Percentiles rank a stretch among this genome's conserved stretches.
Evolutionary conservation across 1,284 basidiomycete genomes (phyloP).

Genomic region (Anthracocystis setariae): DNA sequence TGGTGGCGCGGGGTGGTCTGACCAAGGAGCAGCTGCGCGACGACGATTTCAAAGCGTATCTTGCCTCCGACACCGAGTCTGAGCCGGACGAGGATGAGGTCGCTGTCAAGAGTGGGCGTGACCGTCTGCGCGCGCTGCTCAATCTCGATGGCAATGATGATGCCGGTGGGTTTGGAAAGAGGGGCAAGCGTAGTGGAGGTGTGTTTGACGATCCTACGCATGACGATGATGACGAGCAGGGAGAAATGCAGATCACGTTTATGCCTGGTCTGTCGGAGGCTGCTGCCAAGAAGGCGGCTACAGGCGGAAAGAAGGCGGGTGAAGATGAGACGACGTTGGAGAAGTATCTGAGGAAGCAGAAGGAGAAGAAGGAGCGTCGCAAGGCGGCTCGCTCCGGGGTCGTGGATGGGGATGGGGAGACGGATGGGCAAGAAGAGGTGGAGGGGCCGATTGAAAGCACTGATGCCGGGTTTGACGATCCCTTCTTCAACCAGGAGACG

Average conservation of each 20-base stretch:
- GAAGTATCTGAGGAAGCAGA: conserved; percentile 65
- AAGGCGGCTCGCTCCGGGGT: conserved; percentile 25
- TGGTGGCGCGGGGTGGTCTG: conserved; percentile 43
- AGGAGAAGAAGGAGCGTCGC: conserved; percentile 63
- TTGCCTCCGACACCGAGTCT: conserved; percentile 62
- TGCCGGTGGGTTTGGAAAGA: conserved; percentile 37
- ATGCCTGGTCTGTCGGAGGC: conserved; percentile 62
- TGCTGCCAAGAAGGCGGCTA: conserved; percentile 44
- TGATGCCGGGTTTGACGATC: conserved; percentile 71
- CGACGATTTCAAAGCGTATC: conserved; percentile 65
- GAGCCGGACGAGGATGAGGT: conserved; percentile 45
- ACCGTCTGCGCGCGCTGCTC: conserved; percentile 60
- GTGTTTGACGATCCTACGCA: conserved; percentile 54
- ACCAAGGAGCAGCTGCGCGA: conserved; percentile 57
- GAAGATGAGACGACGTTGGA: conserved; percentile 66
- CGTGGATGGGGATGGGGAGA: conserved; percentile 22
- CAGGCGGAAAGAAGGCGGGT: conserved; percentile 17
- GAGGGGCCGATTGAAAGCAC: conserved; percentile 21
- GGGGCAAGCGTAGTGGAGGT: conserved; percentile 27
- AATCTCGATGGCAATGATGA: conserved; percentile 37
- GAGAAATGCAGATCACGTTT: conserved; percentile 64
- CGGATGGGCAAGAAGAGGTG: conserved; percentile 7
- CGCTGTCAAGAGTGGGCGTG: conserved; percentile 27
- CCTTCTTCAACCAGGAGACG: conserved; percentile 70
- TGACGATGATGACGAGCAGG: conserved; percentile 51